Conservation (phyloP, 225 moss, liverwort and hornwort genomes). For the Marchantia paleacea region DNA sequence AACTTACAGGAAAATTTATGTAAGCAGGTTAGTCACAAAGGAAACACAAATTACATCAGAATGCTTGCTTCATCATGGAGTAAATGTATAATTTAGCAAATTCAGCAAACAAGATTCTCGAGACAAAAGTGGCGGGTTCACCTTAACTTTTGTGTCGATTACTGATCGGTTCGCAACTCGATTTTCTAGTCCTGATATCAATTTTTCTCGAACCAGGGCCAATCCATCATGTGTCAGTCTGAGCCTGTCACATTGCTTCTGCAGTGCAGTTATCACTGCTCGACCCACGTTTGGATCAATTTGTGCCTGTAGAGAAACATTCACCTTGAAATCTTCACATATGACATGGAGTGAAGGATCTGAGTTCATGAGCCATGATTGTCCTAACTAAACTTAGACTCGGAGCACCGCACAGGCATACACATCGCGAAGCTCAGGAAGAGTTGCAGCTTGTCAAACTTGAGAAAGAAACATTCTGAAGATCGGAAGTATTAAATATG, state of each 20-base stretch:
- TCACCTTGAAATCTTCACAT: not conserved
- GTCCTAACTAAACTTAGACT: no score
- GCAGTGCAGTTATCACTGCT: conserved; percentile 38
- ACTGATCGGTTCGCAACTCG: conserved; percentile 62
- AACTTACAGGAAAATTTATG: no score
- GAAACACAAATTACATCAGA: no score
- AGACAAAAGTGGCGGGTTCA: conserved; percentile 1
- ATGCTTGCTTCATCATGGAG: no score
- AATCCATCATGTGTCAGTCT: conserved; percentile 56
- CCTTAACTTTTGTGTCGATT: conserved; percentile 71
- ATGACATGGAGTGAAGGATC: not conserved
- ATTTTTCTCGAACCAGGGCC: conserved; percentile 43
- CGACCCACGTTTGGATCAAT: conserved; percentile 73
- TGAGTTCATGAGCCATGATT: not conserved
- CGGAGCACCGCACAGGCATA: not conserved
- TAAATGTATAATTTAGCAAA: no score
- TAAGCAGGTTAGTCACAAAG: no score
- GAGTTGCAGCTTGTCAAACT: no score
- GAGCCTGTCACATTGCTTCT: conserved; percentile 59
- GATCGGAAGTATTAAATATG: no score
- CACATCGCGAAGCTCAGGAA: not conserved
- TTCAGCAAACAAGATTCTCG: no score
- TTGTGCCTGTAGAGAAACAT: conserved; percentile 41
- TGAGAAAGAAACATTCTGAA: no score
- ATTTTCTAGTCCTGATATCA: conserved; percentile 51